A percentile compares a stretch with the other conserved stretches of the same genome.
phyloP scores from a whole-genome alignment of 2,329 filamentous ascomycete species.

The Aspergillus felis region DNA sequence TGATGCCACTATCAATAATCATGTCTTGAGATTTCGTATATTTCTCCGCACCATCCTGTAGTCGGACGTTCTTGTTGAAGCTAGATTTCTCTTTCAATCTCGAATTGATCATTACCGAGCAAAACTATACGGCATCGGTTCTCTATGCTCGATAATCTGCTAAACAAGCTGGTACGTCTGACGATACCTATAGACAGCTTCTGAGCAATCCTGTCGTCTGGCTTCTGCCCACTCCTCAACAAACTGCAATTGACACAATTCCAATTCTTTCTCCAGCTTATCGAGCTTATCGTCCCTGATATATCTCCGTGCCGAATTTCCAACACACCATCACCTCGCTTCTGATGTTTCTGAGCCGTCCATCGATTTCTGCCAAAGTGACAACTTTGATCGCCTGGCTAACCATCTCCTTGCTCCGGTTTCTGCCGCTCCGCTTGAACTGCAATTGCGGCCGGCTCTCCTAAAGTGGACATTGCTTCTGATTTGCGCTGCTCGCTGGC shows the following conservation, averaged over 20 bases:
- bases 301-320: neutral
- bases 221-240: neutral
- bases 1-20: neutral
- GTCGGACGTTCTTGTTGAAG: neutral
- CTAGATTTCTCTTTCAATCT: neutral
- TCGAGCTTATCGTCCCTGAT: neutral
- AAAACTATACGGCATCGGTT: neutral
- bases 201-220: neutral
- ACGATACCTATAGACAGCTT: neutral
- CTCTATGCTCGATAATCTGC: neutral
- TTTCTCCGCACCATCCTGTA: neutral
- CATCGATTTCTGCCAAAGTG: neutral
- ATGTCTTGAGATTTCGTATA: neutral
- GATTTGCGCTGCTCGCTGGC: neutral
- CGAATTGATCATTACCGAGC: neutral
- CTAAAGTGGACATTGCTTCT: neutral
- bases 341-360: neutral
- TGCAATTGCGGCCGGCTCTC: neutral
- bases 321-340: neutral
- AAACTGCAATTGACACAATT: neutral
- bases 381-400: neutral
- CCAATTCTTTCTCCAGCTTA: neutral
- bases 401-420: neutral
- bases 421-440: neutral
- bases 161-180: neutral